These are phyloP conservation scores for Ascosphaera apis DNA, from an alignment of 2,329 filamentous ascomycete species.

Conservation along the genomic window DNA sequence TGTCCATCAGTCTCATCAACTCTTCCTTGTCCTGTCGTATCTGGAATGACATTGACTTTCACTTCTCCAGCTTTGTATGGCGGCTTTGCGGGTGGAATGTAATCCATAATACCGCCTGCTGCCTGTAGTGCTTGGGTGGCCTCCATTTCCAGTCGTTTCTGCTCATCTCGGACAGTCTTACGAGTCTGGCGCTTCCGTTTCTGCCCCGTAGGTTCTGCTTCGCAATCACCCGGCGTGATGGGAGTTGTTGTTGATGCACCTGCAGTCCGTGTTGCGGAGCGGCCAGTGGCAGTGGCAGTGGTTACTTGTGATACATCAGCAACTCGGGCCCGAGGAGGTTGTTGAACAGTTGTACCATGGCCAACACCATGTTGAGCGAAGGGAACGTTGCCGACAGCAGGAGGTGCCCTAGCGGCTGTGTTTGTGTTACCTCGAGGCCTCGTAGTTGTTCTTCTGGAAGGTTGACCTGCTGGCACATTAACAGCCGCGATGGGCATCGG, in stretches of 20 bases:
- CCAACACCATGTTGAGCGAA: no score
- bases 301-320: no score
- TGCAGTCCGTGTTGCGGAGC: conserved; percentile 35
- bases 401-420: no score
- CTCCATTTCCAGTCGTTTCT: conserved; percentile 54
- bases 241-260: conserved; percentile 34
- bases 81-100: conserved; percentile 68
- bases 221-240: conserved; percentile 34
- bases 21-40: conserved; percentile 41
- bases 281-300: no score
- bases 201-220: conserved; percentile 35
- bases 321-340: no score
- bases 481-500: conserved; percentile 20
- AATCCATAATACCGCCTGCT: conserved; percentile 50
- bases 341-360: no score
- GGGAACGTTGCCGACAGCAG: no score
- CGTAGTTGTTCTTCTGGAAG: no score
- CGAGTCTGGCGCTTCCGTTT: conserved; percentile 71
- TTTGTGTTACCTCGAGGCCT: no score
- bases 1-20: conserved; percentile 94
- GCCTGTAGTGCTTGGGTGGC: conserved; percentile 16
- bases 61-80: conserved; percentile 77
- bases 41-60: conserved; percentile 33
- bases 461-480: no score
- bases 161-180: conserved; percentile 60